Percentiles rank a stretch among this genome's conserved stretches.
Conservation (phyloP, 176 grass and related monocot genomes). For the Miscanthus lutarioriparius region DNA sequence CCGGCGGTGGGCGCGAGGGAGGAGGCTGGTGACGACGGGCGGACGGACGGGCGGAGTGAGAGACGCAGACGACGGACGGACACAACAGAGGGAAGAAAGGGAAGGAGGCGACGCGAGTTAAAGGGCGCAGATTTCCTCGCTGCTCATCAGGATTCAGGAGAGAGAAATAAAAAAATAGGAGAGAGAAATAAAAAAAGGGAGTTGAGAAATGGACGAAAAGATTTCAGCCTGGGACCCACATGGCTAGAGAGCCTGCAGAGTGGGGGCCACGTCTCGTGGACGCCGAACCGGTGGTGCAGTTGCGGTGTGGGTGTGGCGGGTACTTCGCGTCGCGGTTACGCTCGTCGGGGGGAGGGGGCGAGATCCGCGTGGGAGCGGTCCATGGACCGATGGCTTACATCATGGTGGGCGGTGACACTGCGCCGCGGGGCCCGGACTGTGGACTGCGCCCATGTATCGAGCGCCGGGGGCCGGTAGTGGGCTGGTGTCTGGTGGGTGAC, state of each 20-base stretch:
- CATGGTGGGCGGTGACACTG: background rate
- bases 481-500: background rate
- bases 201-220: conserved; percentile 25
- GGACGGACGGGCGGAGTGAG: conserved; percentile 3
- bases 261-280: conserved; percentile 4
- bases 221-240: background rate
- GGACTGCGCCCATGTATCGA: background rate
- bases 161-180: background rate
- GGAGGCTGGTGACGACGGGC: conserved; percentile 8
- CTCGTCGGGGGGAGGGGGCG: background rate
- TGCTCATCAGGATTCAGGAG: background rate
- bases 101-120: conserved; percentile 12
- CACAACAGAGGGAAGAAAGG: background rate
- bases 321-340: conserved; percentile 33
- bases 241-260: background rate
- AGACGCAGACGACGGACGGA: background rate
- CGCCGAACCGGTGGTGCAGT: background rate
- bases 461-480: background rate
- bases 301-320: background rate
- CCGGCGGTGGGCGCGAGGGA: conserved; percentile 46
- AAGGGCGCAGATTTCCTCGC: conserved; percentile 23
- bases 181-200: background rate
- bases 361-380: background rate
- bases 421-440: background rate
- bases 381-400: background rate